Evolutionary conservation across 1,284 basidiomycete species (phyloP).

Genomic region (Marasmius fiardii): DNA sequence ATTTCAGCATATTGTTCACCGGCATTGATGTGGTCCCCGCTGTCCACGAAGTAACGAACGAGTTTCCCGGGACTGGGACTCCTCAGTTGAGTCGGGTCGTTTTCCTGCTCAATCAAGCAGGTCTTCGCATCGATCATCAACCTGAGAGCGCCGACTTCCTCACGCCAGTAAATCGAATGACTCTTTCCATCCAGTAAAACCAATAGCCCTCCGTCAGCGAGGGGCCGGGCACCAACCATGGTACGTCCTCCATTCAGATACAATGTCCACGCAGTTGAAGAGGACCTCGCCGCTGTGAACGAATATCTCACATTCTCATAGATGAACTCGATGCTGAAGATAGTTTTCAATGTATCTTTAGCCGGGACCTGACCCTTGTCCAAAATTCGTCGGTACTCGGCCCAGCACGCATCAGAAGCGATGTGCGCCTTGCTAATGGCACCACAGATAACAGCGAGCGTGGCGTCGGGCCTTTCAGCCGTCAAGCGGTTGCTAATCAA

Average conservation of each 20-base stretch:
- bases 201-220: conserved; percentile 95
- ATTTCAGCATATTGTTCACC: conserved; percentile 99
- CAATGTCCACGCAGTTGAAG: conserved; percentile 86
- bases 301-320: conserved; percentile 96
- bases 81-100: conserved; percentile 96
- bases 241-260: conserved; percentile 95
- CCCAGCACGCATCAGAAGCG: conserved; percentile 85
- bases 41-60: conserved; percentile 93
- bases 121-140: conserved; percentile 97
- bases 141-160: conserved; percentile 94
- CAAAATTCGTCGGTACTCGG: conserved; percentile 92
- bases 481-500: conserved; percentile 96
- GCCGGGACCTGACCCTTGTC: conserved; percentile 98
- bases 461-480: conserved; percentile 91
- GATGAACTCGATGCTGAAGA: conserved; percentile 97
- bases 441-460: conserved; percentile 93
- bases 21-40: conserved; percentile 94
- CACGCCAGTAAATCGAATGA: conserved; percentile 98
- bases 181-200: conserved; percentile 91
- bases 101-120: conserved; percentile 98
- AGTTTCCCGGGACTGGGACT: conserved; percentile 98
- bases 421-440: conserved; percentile 96
- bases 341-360: conserved; percentile 93
- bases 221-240: conserved; percentile 83
- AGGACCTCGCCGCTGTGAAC: conserved; percentile 93